Evolutionary conservation across 2,329 filamentous ascomycete genomes (phyloP), one percentile per base, ranked within the genome.

Genomic region (Elsinoe arachidis): DNA sequence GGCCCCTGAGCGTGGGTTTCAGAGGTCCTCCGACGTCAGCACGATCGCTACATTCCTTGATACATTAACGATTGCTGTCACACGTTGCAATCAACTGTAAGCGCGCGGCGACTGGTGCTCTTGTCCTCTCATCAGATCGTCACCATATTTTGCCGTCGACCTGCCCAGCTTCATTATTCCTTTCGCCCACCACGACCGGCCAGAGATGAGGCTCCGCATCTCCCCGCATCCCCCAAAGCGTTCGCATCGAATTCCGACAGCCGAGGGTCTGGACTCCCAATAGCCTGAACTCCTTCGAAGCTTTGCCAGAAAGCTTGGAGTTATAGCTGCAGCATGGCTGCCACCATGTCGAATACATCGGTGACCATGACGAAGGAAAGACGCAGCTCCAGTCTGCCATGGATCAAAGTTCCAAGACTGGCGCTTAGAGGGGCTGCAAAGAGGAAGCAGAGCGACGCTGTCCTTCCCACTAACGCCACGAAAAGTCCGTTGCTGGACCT

Each of bases 251-350:
- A 34, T 53, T 33, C 49, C 49, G 49, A 15, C 26, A 53, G 49
- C 35, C 49, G 33, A 53, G 49, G 49, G 49, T 39, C 49, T 53
- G 35, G 49, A 53, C 49, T 39, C 15, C 7, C 26, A 30, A 30
- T 30, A 30, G 26, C 26, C 33, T 26, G 33, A 23, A 4, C 34
- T 26, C n/a, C 12, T 26, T 21, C 33, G 49, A 53, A 53, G 49
- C 49, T 53, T 53, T 53, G 49, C 49, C 49, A 53, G 33, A n/a
- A 53, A 53, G 49, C 49, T 53, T 53, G 49, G 38, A 12, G 33
- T 17, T 34, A 35, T 35, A 39, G 33, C 49, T 38, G 33, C 49
- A 23, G 19, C 49, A 39, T n/a, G 5, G 15, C 15, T 14, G 10
- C n/a, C 53, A 49, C 14, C 11, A 49, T 49, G 54, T 15, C 54